Percentiles rank a stretch among this genome's conserved stretches.
Conservation (phyloP, 148 eudicot species). For the Rhododendron ovatum region DNA sequence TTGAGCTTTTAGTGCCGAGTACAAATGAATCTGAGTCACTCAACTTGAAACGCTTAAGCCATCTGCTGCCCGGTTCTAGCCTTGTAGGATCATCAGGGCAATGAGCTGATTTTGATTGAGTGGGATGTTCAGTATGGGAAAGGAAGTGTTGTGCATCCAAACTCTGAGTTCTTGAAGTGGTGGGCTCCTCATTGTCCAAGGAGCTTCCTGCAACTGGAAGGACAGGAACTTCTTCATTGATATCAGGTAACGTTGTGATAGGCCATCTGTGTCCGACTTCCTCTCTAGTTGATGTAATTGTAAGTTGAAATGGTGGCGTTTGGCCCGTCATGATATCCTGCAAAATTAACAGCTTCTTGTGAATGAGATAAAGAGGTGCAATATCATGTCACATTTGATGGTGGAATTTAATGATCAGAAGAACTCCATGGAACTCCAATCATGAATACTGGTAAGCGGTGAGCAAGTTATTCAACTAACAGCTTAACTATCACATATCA, state of each 20-base stretch:
- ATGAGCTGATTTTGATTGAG: conserved; percentile 13
- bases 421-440: neutral
- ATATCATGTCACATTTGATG: neutral
- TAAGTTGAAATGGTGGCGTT: conserved; percentile 10
- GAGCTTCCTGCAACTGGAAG: conserved; percentile 38
- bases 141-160: conserved; percentile 55
- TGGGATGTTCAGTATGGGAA: conserved; percentile 30
- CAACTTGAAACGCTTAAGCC: conserved; percentile 75
- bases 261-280: conserved; percentile 22
- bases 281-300: conserved; percentile 26
- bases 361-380: neutral
- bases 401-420: neutral
- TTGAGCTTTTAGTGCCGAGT: conserved; percentile 45
- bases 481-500: neutral
- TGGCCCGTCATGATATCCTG: conserved; percentile 25
- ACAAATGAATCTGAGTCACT: conserved; percentile 35
- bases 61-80: conserved; percentile 47
- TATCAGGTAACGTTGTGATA: conserved; percentile 35
- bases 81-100: conserved; percentile 9
- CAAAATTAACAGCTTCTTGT: conserved; percentile 4
- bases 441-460: neutral
- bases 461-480: neutral
- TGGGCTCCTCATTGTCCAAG: conserved; percentile 40
- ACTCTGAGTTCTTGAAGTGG: conserved; percentile 70
- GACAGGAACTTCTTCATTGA: conserved; percentile 41